Conservation (phyloP, 805 yeast genomes). For the Lachancea waltii region DNA sequence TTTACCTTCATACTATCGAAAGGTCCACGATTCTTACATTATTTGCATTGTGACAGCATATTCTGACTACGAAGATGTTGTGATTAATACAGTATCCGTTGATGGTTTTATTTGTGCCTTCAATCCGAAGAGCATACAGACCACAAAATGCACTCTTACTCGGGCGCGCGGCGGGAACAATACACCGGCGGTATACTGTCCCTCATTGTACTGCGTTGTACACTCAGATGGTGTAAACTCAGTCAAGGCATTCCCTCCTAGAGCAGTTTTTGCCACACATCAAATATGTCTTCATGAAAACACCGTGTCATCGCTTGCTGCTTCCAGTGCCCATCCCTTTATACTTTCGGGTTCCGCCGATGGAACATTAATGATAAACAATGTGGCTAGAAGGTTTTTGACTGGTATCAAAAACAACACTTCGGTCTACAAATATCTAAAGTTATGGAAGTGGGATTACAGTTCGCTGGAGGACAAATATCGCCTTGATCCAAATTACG, state of each 20-base stretch:
- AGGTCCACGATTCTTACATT: slow-evolving; percentile 36
- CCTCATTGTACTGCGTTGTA: slow-evolving; percentile 34
- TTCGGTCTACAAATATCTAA: slow-evolving; percentile 27
- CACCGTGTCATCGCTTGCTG: slow-evolving; percentile 35
- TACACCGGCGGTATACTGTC: slow-evolving; percentile 26
- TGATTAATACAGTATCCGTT: slow-evolving; percentile 33
- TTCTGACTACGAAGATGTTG: slow-evolving; percentile 31
- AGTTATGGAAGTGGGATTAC: slow-evolving; percentile 38
- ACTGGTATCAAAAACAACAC: slow-evolving; percentile 31
- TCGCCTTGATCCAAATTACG: slow-evolving; percentile 38
- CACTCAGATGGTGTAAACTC: slow-evolving; percentile 38
- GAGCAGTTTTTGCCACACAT: slow-evolving; percentile 32
- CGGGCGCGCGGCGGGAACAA: slow-evolving; percentile 32
- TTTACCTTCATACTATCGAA: slow-evolving; percentile 35
- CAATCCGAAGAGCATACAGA: slow-evolving; percentile 32
- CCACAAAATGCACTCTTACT: slow-evolving; percentile 26
- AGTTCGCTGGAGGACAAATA: slow-evolving; percentile 34
- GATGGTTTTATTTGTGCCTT: slow-evolving; percentile 39
- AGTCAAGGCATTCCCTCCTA: slow-evolving; percentile 33
- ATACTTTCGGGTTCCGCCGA: slow-evolving; percentile 44
- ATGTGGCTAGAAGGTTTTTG: slow-evolving; percentile 34
- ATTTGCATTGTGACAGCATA: slow-evolving; percentile 32
- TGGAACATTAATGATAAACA: slow-evolving; percentile 40
- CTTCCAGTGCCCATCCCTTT: slow-evolving; percentile 43
- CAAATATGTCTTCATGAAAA: slow-evolving; percentile 37